Percentiles rank a stretch among this genome's conserved stretches.
These are phyloP conservation scores for Beauveria pseudobassiana DNA, from an alignment of 2,329 filamentous ascomycete species.

Conservation along the genomic window DNA sequence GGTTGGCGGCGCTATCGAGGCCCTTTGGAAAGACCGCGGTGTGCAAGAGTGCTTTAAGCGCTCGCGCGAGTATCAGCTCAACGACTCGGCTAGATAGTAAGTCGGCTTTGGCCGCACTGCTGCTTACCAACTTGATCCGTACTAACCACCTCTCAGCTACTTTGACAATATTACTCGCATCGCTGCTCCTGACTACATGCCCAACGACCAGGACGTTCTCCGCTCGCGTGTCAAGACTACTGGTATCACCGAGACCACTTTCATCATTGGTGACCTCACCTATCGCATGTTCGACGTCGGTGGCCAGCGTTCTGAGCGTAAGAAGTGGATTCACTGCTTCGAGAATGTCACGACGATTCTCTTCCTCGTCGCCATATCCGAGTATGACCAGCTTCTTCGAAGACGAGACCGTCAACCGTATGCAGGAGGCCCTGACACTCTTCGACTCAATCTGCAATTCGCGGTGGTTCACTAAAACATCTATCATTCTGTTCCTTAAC, in stretches of 20 bases:
- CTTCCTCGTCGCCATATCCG: slow-evolving; percentile 92
- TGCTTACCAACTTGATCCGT: neutral
- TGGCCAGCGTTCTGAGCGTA: slow-evolving; percentile 89
- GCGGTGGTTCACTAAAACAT: slow-evolving; percentile 84
- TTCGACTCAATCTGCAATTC: slow-evolving; percentile 87
- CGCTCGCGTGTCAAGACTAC: slow-evolving; percentile 96
- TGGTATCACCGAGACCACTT: slow-evolving; percentile 93
- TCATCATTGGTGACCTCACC: slow-evolving; percentile 89
- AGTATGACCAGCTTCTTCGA: slow-evolving; percentile 95
- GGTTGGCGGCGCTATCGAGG: slow-evolving; percentile 87
- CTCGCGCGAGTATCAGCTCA: slow-evolving; percentile 91
- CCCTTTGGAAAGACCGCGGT: slow-evolving; percentile 85
- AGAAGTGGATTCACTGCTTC: slow-evolving; percentile 99
- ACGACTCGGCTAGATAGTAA: slow-evolving; percentile 94
- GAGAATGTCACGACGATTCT: slow-evolving; percentile 96
- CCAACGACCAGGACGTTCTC: slow-evolving; percentile 90
- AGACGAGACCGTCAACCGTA: slow-evolving; percentile 92
- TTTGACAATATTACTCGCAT: slow-evolving; percentile 94
- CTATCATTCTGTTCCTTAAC: slow-evolving; percentile 83
- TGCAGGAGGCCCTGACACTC: slow-evolving; percentile 81
- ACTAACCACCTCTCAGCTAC: slow-evolving; percentile 57
- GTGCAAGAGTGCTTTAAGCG: slow-evolving; percentile 94
- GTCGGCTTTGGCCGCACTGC: slow-evolving; percentile 29
- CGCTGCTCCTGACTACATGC: slow-evolving; percentile 84
- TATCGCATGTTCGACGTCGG: slow-evolving; percentile 98